phyloP scores from a whole-genome alignment of 106 monocot species.

The Alisma plantagoaquatica region DNA sequence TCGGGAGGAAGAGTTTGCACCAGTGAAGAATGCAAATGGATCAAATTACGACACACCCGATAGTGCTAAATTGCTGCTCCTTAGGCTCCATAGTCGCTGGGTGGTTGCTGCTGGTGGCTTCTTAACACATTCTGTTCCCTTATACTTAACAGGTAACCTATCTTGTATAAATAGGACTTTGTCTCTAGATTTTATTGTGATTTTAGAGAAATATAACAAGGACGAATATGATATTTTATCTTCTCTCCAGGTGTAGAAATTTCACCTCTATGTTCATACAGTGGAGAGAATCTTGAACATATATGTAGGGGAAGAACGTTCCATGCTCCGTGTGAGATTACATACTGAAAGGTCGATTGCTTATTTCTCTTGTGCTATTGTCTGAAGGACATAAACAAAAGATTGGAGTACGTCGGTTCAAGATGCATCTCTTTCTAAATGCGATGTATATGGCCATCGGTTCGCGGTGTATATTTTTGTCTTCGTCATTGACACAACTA shows the following conservation, averaged over 20 bases:
- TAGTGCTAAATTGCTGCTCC: slow-evolving; percentile 70
- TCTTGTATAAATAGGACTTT: not conserved
- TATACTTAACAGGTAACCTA: slow-evolving; percentile 71
- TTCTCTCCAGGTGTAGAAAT: slow-evolving; percentile 70
- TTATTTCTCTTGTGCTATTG: not conserved
- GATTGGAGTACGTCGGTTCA: too few relatives aligned
- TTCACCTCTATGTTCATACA: slow-evolving; percentile 79
- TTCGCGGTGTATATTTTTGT: too few relatives aligned
- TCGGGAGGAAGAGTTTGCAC: slow-evolving; percentile 96
- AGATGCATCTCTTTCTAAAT: too few relatives aligned
- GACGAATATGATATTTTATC: not conserved
- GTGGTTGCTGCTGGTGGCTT: slow-evolving; percentile 86
- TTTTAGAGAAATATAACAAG: not conserved
- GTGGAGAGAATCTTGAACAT: slow-evolving; percentile 89
- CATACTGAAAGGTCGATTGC: slow-evolving; percentile 23
- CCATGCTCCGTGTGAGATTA: slow-evolving; percentile 88
- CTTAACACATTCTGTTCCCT: slow-evolving; percentile 80
- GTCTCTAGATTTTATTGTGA: not conserved
- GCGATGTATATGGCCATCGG: too few relatives aligned
- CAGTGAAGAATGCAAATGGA: slow-evolving; percentile 98
- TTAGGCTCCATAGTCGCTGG: slow-evolving; percentile 90
- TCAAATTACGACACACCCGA: slow-evolving; percentile 81
- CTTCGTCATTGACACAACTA: too few relatives aligned
- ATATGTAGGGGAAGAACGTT: slow-evolving; percentile 96
- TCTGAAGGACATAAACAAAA: too few relatives aligned